These are phyloP conservation scores for Pharus latifolius DNA, from an alignment of 176 grass and related monocot genomes.

Conservation along the genomic window DNA sequence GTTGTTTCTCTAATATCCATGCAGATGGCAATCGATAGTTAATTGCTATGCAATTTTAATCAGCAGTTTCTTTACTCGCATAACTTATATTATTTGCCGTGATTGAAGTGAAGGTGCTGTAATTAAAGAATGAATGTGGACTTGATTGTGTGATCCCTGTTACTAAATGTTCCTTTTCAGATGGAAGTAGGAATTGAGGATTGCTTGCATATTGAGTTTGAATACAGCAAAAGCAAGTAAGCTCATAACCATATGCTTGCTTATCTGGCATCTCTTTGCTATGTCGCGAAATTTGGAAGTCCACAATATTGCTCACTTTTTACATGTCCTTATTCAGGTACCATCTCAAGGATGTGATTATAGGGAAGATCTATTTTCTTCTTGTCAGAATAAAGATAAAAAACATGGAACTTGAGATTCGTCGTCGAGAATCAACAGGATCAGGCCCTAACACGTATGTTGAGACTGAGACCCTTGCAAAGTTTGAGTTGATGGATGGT, in stretches of 20 bases:
- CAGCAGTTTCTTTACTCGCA: not conserved
- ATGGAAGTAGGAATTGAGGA: slow-evolving; percentile 98
- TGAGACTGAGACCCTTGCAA: slow-evolving; percentile 97
- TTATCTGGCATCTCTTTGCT: not conserved
- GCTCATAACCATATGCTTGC: not conserved
- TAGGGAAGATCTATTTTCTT: slow-evolving; percentile 97
- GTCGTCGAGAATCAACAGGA: slow-evolving; percentile 83
- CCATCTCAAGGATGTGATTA: slow-evolving; percentile 89
- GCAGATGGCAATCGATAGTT: not conserved
- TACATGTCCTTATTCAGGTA: slow-evolving; percentile 38
- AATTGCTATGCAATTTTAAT: not conserved
- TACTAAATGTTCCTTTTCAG: slow-evolving; percentile 18
- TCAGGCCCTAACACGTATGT: slow-evolving; percentile 97
- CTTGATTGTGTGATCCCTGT: not conserved
- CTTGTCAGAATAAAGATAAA: slow-evolving; percentile 98
- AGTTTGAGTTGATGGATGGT: slow-evolving; percentile 99
- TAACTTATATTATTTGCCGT: not conserved
- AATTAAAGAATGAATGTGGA: not conserved
- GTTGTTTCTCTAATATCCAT: not conserved
- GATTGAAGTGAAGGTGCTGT: not conserved
- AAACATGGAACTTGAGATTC: slow-evolving; percentile 87
- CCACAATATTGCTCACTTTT: not conserved
- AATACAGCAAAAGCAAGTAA: slow-evolving; percentile 96
- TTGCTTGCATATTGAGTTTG: slow-evolving; percentile 90
- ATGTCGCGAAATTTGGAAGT: not conserved